phyloP scores from a whole-genome alignment of 306 rosid genomes.

The Medicago ruthenica region DNA sequence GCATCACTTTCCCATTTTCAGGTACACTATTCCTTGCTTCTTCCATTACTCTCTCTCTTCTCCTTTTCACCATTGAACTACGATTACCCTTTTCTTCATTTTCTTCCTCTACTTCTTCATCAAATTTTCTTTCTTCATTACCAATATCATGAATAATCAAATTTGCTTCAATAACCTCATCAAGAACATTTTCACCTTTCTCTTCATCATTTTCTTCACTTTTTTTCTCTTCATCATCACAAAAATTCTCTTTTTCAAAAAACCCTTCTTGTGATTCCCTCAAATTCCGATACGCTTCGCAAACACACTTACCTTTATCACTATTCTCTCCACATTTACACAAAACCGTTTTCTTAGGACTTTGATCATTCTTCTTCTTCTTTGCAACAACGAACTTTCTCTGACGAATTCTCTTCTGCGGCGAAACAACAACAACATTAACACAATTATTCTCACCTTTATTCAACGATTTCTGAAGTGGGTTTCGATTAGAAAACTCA shows the following conservation, averaged over 20 bases:
- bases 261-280: conserved; percentile 90
- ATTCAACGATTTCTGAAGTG: conserved; percentile 41
- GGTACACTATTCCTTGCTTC: conserved; percentile 84
- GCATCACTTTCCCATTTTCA: conserved; percentile 79
- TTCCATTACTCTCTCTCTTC: conserved; percentile 75
- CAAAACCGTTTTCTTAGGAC: conserved; percentile 35
- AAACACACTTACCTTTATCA: conserved; percentile 59
- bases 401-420: conserved; percentile 68
- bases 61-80: conserved; percentile 61
- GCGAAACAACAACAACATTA: conserved; percentile 17
- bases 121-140: conserved; percentile 11
- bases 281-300: conserved; percentile 75
- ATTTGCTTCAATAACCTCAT: conserved; percentile 63
- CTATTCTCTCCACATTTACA: conserved; percentile 73
- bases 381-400: conserved; percentile 80
- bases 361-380: conserved; percentile 56
- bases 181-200: conserved; percentile 59
- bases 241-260: conserved; percentile 41
- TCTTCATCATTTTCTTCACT: conserved; percentile 38
- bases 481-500: conserved; percentile 30
- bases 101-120: neutral
- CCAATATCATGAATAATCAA: conserved; percentile 69
- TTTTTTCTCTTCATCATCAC: conserved; percentile 23
- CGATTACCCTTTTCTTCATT: conserved; percentile 25
- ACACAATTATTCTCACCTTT: neutral